phyloP scores from a whole-genome alignment of 495 filamentous ascomycete genomes.

The Staphylotrichum longicolle region DNA sequence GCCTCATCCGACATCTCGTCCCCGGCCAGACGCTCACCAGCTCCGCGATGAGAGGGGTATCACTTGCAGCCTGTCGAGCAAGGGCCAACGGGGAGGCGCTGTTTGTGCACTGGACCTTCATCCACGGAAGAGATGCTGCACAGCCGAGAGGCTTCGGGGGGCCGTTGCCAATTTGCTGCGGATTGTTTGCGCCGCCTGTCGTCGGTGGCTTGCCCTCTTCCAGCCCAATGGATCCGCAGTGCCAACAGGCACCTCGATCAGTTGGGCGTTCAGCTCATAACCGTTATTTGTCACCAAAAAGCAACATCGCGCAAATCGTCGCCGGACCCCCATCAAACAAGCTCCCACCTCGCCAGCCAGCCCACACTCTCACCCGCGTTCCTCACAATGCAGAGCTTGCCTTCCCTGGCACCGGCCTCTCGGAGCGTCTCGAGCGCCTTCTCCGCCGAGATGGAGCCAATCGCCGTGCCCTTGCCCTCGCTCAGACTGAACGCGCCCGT shows the following conservation, averaged over 20 bases:
- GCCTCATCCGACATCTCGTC: neutral
- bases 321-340: constrained; percentile 44
- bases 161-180: neutral
- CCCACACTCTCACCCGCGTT: constrained; percentile 73
- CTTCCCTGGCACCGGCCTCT: constrained; percentile 26
- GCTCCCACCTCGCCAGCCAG: constrained; percentile 77
- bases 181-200: neutral
- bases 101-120: neutral
- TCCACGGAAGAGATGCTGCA: neutral
- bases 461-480: constrained; percentile 70
- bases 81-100: neutral
- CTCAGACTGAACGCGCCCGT: constrained; percentile 79
- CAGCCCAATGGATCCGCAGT: constrained; percentile 5
- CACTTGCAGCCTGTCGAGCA: neutral
- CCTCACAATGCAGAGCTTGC: constrained; percentile 72
- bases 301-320: neutral
- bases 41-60: neutral
- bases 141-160: constrained; percentile 1
- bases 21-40: neutral
- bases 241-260: neutral
- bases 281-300: constrained; percentile 15
- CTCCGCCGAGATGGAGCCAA: constrained; percentile 66
- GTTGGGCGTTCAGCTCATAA: neutral
- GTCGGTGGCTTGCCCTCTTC: neutral
- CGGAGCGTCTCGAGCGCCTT: constrained; percentile 48